phyloP scores from a whole-genome alignment of 2,329 filamentous ascomycete species.

The Davidsoniella virescens region DNA sequence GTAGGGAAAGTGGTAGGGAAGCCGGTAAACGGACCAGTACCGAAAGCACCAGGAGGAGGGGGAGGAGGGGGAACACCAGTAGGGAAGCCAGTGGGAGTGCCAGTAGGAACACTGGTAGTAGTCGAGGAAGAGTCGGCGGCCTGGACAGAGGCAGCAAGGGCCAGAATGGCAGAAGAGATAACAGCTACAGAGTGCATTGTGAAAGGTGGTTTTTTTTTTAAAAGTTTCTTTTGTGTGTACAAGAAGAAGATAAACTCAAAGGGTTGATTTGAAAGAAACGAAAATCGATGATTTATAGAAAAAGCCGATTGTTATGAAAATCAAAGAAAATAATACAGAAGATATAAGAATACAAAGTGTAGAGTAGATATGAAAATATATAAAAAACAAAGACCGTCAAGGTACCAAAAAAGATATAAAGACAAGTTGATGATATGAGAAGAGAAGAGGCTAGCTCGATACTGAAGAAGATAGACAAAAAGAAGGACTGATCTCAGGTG shows the following conservation, averaged over 20 bases:
- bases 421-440: constrained; percentile 3
- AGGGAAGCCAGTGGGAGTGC: constrained; percentile 3
- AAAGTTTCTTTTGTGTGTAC: too few relatives aligned
- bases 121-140: not conserved
- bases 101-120: constrained; percentile 4
- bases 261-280: not conserved
- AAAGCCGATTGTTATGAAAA: not conserved
- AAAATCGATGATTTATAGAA: not conserved
- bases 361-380: too few relatives aligned
- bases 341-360: not conserved
- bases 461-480: constrained; percentile 6
- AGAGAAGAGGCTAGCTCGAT: constrained; percentile 9
- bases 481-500: not conserved
- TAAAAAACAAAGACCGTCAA: constrained; percentile 7
- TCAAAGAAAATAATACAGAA: not conserved
- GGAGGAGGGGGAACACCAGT: not conserved
- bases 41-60: not conserved
- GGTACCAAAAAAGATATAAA: constrained; percentile 8
- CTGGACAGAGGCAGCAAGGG: constrained; percentile 6
- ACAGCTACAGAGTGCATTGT: constrained; percentile 10
- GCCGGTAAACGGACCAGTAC: not conserved
- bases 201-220: not conserved
- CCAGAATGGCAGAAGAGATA: constrained; percentile 5
- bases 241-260: not conserved
- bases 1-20: not conserved